phyloP scores from a whole-genome alignment of 1,284 basidiomycete species.

The Naganishia sp. region DNA sequence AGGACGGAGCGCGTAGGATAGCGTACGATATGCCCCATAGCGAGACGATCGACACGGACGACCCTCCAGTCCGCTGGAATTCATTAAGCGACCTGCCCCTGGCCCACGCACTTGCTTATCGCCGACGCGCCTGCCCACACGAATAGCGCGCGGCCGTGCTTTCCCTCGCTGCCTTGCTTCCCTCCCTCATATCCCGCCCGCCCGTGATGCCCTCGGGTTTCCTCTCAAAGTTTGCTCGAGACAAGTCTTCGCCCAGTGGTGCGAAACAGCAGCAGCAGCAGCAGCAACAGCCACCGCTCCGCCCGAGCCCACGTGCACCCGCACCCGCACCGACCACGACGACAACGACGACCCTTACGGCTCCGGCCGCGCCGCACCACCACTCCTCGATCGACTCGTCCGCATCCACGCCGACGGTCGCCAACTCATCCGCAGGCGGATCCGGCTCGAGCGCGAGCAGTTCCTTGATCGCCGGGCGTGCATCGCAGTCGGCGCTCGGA shows the following conservation, averaged over 20 bases:
- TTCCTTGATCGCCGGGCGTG: constrained; percentile 22
- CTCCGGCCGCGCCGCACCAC: background rate
- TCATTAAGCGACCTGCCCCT: too few species aligned
- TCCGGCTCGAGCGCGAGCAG: constrained; percentile 40
- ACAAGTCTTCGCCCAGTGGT: constrained; percentile 22
- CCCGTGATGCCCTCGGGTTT: constrained; percentile 27
- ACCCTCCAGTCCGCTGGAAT: too few species aligned
- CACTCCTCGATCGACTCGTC: constrained; percentile 20
- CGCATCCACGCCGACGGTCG: background rate
- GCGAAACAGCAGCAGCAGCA: constrained; percentile 6
- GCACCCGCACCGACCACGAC: background rate
- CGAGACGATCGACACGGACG: too few species aligned
- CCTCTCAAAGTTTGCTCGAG: constrained; percentile 30
- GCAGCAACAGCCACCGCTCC: background rate
- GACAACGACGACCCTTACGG: background rate
- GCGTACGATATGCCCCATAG: too few species aligned
- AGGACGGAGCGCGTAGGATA: too few species aligned
- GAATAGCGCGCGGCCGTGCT: too few species aligned
- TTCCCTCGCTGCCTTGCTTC: background rate
- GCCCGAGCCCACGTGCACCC: background rate
- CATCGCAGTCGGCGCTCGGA: constrained; percentile 1
- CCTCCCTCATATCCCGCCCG: background rate
- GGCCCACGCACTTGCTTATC: too few species aligned
- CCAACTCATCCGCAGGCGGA: constrained; percentile 18
- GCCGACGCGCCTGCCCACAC: too few species aligned